Conservation (phyloP, 148 eudicot species). For the Vaccinium myrtillus region DNA sequence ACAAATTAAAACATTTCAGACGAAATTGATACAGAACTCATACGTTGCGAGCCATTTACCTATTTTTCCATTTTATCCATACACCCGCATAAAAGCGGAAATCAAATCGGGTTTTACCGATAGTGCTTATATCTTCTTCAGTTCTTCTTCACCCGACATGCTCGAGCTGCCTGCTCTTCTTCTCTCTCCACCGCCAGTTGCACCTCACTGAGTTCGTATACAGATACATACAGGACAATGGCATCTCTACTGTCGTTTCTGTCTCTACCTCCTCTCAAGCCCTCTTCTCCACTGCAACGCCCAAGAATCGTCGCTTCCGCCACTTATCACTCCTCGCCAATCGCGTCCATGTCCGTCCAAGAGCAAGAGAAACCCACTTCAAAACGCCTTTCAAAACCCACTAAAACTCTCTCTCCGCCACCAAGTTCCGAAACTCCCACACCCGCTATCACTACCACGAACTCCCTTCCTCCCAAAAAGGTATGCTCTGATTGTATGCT, state of each 20-base stretch:
- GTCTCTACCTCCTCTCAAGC: not conserved
- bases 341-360: slow-evolving; percentile 7
- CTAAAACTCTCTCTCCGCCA: not conserved
- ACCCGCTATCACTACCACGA: not conserved
- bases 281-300: slow-evolving; percentile 3
- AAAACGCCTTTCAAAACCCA: slow-evolving; percentile 14
- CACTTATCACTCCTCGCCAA: not conserved
- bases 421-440: slow-evolving; percentile 1
- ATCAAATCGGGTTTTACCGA: not conserved
- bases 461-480: slow-evolving; percentile 18
- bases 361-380: slow-evolving; percentile 10
- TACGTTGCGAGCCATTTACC: not conserved
- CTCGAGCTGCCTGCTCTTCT: not conserved
- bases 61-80: not conserved
- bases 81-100: not conserved
- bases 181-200: not conserved
- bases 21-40: not conserved
- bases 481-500: not conserved
- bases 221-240: slow-evolving; percentile 5
- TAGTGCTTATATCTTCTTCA: too few species aligned
- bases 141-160: slow-evolving; percentile 3
- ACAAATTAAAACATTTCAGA: not conserved
- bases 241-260: not conserved
- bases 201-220: not conserved
- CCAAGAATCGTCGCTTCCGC: slow-evolving; percentile 1